These are phyloP conservation scores for Phytophthora tubulina DNA, from an alignment of 352 stramenopile species.

Conservation along the genomic window DNA sequence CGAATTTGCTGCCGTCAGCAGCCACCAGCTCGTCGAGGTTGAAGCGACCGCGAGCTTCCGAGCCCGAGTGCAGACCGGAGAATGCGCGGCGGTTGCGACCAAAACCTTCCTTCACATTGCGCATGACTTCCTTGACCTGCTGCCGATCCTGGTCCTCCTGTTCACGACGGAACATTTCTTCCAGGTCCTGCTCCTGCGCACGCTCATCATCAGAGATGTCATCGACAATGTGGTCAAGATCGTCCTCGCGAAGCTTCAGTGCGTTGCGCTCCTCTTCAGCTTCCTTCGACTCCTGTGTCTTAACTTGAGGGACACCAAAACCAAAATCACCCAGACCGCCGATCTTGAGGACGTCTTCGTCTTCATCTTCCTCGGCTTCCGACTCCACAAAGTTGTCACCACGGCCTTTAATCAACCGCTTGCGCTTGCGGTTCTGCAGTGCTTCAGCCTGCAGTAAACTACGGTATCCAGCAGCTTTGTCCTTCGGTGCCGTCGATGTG, in stretches of 20 bases:
- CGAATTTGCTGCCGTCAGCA: slow-evolving; percentile 78
- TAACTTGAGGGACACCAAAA: slow-evolving; percentile 79
- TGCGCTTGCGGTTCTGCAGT: slow-evolving; percentile 59
- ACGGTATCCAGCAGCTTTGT: slow-evolving; percentile 77
- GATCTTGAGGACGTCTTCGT: slow-evolving; percentile 87
- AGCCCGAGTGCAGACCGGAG: slow-evolving; percentile 55
- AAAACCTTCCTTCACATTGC: slow-evolving; percentile 91
- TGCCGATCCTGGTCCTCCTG: slow-evolving; percentile 74
- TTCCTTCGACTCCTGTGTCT: slow-evolving; percentile 80
- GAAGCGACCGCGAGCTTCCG: slow-evolving; percentile 78
- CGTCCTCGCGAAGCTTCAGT: slow-evolving; percentile 78
- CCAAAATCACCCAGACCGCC: slow-evolving; percentile 85
- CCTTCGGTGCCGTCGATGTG: slow-evolving; percentile 38
- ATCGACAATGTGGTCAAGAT: slow-evolving; percentile 89
- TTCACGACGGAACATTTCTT: slow-evolving; percentile 80
- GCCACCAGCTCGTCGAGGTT: slow-evolving; percentile 86
- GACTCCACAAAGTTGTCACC: slow-evolving; percentile 78
- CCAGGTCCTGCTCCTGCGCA: slow-evolving; percentile 66
- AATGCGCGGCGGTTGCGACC: slow-evolving; percentile 86
- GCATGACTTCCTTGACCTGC: slow-evolving; percentile 87
- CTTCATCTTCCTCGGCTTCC: slow-evolving; percentile 88
- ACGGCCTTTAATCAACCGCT: slow-evolving; percentile 58
- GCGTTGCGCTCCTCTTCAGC: slow-evolving; percentile 80
- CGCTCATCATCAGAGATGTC: slow-evolving; percentile 88
- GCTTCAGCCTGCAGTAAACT: slow-evolving; percentile 73